Percentiles rank a stretch among this genome's conserved stretches.
phyloP scores from a whole-genome alignment of 805 yeast genomes.

The Hyphopichia homilentoma region DNA sequence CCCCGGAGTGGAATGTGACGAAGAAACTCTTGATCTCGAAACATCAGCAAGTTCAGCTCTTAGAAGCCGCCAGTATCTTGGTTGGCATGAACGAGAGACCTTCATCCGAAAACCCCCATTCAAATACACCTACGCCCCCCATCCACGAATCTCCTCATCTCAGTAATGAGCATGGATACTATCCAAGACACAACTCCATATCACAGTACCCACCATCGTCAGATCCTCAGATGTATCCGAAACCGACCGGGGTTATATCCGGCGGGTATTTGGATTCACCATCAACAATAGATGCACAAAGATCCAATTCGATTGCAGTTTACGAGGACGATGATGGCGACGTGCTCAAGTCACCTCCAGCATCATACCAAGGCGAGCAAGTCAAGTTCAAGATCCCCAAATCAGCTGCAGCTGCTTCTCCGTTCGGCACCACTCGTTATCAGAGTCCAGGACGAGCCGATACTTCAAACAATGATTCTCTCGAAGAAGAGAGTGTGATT shows the following conservation, averaged over 20 bases:
- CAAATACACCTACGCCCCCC: constrained; percentile 13
- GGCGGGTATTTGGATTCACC: constrained; percentile 34
- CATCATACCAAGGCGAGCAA: constrained; percentile 8
- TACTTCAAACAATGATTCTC: too few species aligned
- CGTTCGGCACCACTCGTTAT: too few species aligned
- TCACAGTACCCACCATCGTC: constrained; percentile 48
- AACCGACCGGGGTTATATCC: constrained; percentile 10
- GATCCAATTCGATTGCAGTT: constrained; percentile 10
- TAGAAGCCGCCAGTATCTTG: constrained; percentile 74
- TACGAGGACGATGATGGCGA: constrained; percentile 7
- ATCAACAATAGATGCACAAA: constrained; percentile 2
- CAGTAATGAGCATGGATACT: constrained; percentile 42
- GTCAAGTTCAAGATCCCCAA: too few species aligned
- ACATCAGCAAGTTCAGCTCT: constrained; percentile 81
- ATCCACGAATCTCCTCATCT: constrained; percentile 40
- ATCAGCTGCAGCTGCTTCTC: too few species aligned
- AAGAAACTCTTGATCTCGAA: constrained; percentile 76
- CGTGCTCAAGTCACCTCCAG: constrained; percentile 13
- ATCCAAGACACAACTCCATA: constrained; percentile 36
- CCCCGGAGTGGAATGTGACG: constrained; percentile 91
- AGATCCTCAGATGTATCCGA: constrained; percentile 6
- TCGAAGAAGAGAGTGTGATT: constrained; percentile 32
- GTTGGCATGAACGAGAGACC: constrained; percentile 62
- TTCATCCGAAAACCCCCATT: constrained; percentile 3
- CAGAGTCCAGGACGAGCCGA: too few species aligned